Evolutionary conservation across 1,139 yeast species (phyloP), one percentile per base, ranked within the genome.

Genomic region (Hyphopichia fennica): DNA sequence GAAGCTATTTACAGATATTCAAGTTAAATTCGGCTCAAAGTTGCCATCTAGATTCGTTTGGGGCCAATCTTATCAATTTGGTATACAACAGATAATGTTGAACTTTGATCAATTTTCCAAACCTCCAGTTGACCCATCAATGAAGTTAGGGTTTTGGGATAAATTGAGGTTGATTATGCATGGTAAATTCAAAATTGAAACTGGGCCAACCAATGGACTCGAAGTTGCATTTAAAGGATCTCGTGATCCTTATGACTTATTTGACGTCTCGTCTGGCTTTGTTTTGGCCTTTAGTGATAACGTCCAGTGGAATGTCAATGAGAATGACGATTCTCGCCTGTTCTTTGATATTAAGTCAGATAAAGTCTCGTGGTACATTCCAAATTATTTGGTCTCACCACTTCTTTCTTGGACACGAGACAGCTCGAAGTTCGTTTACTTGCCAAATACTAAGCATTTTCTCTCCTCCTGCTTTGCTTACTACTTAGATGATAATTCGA

Each of bases 51-150:
- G 87, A 30, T 81, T 88, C 34, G 81, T 88, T 0, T 90, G 96
- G 96, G 95, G 96, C 23, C 83, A 84, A 30, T 85, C 90, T 0
- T 84, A 84, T 55, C 89, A 84, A 53, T 91, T 96, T 32, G 95
- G 90, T 1, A 76, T 91, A 33, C 91, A 89, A 50, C 93, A 89
- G 50, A 75, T 84, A 1, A 87, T 87, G 84, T 69, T 82, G 42
- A 86, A 82, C 45, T 76, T 91, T 52, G 96, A 90, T 54, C 84
- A 86, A 41, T 87, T 91, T 58, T 82, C 95, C 1, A 93, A 84
- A 53, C 87, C 87, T 1, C 87, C 87, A 62, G 66, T 88, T 77
- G 99, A 80, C 52, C 75, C 76, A 2, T 77, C 82, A 3, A 57
- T 66, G 8, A 76, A 75, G 49, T 51, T 80, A 13, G 84, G 84